These are phyloP conservation scores for Solanum hybrid DNA, from an alignment of 305 asterid genomes.

Conservation along the genomic window DNA sequence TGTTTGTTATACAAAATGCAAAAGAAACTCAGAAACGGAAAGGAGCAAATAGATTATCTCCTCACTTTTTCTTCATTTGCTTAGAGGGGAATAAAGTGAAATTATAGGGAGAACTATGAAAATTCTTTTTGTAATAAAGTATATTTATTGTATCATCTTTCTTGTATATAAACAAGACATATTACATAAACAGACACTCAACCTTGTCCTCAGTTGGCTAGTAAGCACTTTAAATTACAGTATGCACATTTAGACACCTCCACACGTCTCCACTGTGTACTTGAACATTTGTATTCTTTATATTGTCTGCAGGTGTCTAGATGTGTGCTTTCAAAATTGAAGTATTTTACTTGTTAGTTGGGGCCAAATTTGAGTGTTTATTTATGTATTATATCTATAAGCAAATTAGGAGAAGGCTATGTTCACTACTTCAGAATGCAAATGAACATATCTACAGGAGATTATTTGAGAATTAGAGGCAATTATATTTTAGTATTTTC, in stretches of 20 bases:
- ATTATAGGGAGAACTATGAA: neutral
- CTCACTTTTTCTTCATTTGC: neutral
- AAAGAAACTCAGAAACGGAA: neutral
- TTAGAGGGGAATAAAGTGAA: neutral
- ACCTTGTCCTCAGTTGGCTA: neutral
- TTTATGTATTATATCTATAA: neutral
- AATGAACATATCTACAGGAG: neutral
- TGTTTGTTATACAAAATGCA: neutral
- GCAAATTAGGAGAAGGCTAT: neutral
- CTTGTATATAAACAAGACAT: neutral
- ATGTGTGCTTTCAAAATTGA: neutral
- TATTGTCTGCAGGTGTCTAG: conserved; percentile 26
- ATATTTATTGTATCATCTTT: neutral
- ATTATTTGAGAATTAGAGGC: neutral
- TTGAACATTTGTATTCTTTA: neutral
- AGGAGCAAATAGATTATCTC: neutral
- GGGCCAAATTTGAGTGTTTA: neutral
- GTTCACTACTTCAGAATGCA: neutral
- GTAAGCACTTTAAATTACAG: neutral
- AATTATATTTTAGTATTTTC: neutral
- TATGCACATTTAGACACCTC: neutral
- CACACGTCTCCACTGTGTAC: neutral
- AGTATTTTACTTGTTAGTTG: neutral
- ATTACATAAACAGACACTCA: neutral
- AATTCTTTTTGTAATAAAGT: neutral